A percentile compares a stretch with the other conserved stretches of the same genome.
These are phyloP conservation scores for Mariannaea sp. DNA, from an alignment of 2,329 filamentous ascomycete genomes.

Conservation along the genomic window DNA sequence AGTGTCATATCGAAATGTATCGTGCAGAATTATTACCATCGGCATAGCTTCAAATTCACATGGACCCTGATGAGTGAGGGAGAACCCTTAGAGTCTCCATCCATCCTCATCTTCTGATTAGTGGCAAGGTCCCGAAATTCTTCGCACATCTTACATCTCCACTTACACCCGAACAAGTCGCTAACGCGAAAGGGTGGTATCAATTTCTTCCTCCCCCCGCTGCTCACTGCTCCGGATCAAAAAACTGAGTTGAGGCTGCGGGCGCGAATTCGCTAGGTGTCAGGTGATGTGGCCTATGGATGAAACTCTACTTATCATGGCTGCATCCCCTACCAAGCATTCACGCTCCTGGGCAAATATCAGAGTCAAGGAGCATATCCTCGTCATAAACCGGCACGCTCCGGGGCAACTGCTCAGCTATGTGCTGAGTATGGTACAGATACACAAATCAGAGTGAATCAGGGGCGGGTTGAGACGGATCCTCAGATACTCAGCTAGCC, in stretches of 20 bases:
- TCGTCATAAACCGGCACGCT: neutral
- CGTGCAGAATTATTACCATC: too few species aligned
- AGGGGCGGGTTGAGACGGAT: too few species aligned
- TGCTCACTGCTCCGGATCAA: neutral
- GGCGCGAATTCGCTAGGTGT: neutral
- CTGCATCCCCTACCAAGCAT: neutral
- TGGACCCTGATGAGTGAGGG: too few species aligned
- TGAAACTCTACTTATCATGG: neutral
- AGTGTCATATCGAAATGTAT: too few species aligned
- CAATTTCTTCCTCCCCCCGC: slow-evolving; percentile 14
- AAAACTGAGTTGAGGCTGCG: neutral
- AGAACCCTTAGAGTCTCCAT: too few species aligned
- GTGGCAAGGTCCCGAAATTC: too few species aligned
- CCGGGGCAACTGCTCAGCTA: neutral
- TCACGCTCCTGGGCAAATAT: neutral
- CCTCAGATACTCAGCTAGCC: too few species aligned
- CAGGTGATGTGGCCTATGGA: neutral
- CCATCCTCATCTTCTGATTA: too few species aligned
- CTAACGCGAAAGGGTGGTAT: slow-evolving; percentile 18
- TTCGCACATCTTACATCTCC: too few species aligned
- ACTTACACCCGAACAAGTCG: too few species aligned
- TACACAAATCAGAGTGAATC: too few species aligned
- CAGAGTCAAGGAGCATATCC: neutral
- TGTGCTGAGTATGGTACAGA: neutral
- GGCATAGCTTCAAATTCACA: too few species aligned